Evolutionary conservation across 2,329 filamentous ascomycete species (phyloP).

Genomic region (Daldinia eschscholtzii): DNA sequence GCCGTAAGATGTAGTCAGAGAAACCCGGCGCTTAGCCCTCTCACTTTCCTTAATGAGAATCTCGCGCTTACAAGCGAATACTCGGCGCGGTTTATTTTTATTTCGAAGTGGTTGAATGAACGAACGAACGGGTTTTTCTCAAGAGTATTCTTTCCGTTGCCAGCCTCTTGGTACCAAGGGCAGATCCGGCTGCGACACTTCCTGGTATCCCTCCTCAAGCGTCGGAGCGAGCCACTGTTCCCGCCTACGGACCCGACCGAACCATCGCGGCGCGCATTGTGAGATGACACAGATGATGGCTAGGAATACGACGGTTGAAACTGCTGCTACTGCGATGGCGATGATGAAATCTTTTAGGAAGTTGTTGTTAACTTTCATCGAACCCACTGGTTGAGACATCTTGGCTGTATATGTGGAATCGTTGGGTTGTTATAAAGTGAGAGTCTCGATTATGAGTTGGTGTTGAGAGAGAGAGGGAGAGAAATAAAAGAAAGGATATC

Average conservation of each 20-base stretch:
- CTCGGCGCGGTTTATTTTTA: neutral
- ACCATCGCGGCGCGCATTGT: constrained; percentile 47
- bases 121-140: neutral
- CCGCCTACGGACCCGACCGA: constrained; percentile 32
- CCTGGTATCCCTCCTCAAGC: constrained; percentile 37
- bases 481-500: no score
- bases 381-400: constrained; percentile 30
- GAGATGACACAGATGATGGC: constrained; percentile 45
- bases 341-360: constrained; percentile 41
- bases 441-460: neutral
- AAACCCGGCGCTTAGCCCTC: neutral
- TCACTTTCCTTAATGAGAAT: neutral
- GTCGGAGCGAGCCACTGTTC: constrained; percentile 42
- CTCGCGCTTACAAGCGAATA: neutral
- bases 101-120: neutral
- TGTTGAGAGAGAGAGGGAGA: neutral
- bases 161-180: constrained; percentile 20
- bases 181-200: constrained; percentile 1
- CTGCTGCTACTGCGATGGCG: constrained; percentile 42
- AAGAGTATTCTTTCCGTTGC: constrained; percentile 15
- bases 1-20: neutral
- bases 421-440: neutral
- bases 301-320: constrained; percentile 37
- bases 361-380: constrained; percentile 31
- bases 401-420: neutral